These are phyloP conservation scores for Myriosclerotinia curreyana DNA, from an alignment of 2,329 filamentous ascomycete species.

Conservation along the genomic window DNA sequence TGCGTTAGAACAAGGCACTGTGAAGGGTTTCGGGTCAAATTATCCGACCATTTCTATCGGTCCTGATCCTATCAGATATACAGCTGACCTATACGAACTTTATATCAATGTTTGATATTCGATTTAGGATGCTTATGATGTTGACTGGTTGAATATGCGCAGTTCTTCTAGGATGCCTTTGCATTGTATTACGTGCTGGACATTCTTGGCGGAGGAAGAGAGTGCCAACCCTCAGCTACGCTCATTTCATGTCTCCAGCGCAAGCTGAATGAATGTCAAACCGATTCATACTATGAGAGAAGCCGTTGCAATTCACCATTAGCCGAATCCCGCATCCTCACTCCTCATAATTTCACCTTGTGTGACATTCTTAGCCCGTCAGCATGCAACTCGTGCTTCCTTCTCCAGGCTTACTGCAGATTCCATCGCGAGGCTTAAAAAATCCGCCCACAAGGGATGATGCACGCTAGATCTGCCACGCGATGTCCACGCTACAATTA, in stretches of 20 bases:
- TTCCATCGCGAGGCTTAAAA: not conserved
- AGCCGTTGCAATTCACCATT: not conserved
- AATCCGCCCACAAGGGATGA: not conserved
- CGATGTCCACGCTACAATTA: not conserved
- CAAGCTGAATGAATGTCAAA: conserved; percentile 8
- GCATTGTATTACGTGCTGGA: not conserved
- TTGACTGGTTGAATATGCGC: not conserved
- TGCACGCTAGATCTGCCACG: not conserved
- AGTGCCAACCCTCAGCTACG: not conserved
- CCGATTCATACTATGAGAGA: not conserved
- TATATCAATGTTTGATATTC: not conserved
- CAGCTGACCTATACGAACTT: not conserved
- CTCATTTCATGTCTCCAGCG: not conserved
- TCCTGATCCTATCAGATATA: not conserved
- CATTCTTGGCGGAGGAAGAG: not conserved
- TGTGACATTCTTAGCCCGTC: not conserved
- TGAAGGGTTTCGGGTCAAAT: not conserved
- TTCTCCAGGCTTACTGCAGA: conserved; percentile 1
- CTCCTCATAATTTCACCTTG: not conserved
- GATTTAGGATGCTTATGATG: not conserved
- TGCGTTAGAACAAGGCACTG: not conserved
- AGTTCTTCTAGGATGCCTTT: not conserved
- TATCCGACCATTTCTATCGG: not conserved
- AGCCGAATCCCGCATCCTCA: not conserved
- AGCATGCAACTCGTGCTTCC: not conserved